Percentiles rank a stretch among this genome's conserved stretches.
Conservation (phyloP, 2,329 filamentous ascomycete genomes). For the Xylariaceae sp. region DNA sequence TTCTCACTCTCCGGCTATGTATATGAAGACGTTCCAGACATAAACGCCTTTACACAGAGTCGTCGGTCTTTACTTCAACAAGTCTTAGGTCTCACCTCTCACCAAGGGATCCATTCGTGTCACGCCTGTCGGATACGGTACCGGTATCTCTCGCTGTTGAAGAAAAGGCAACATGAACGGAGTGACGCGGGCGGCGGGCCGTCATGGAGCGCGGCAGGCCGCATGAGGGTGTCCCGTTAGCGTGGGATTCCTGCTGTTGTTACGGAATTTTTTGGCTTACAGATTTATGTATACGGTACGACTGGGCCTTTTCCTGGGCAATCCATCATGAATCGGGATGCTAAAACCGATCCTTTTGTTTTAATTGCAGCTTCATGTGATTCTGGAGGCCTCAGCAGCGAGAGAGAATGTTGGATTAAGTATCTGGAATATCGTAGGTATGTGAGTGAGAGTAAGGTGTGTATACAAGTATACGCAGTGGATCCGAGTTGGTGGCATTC, state of each 20-base stretch:
- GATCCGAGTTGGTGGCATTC: neutral
- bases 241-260: too few species aligned
- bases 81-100: too few species aligned
- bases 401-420: too few species aligned
- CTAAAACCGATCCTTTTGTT: neutral
- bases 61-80: too few species aligned
- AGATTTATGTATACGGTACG: too few species aligned
- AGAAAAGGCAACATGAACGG: neutral
- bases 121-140: too few species aligned
- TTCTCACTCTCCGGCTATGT: neutral
- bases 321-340: neutral
- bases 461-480: neutral
- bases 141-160: too few species aligned
- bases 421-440: too few species aligned
- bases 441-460: neutral
- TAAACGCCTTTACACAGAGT: neutral
- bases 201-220: neutral
- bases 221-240: neutral
- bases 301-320: too few species aligned
- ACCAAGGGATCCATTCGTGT: too few species aligned
- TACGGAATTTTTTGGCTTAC: too few species aligned
- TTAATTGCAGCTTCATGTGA: neutral
- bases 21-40: neutral
- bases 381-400: neutral
- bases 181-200: neutral